Evolutionary conservation across 805 yeast species (phyloP).

Genomic region (Candida boidinii): DNA sequence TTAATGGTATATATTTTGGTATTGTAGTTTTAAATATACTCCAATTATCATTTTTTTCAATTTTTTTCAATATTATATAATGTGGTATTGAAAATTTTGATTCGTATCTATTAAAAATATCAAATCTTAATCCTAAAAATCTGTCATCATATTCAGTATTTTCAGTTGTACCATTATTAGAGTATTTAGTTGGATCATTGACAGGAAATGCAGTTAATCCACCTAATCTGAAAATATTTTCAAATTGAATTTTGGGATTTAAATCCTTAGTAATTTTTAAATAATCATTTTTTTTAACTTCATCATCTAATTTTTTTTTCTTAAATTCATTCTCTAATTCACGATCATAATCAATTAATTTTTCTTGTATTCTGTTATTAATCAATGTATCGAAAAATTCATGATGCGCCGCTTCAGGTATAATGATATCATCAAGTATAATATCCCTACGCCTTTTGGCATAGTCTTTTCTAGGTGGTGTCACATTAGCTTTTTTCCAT

Average conservation of each 20-base stretch:
- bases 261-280: slow-evolving; percentile 9
- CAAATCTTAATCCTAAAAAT: slow-evolving; percentile 43
- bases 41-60: slow-evolving; percentile 21
- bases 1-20: slow-evolving; percentile 22
- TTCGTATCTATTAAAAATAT: slow-evolving; percentile 24
- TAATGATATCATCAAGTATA: background rate
- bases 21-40: slow-evolving; percentile 24
- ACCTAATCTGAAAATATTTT: slow-evolving; percentile 38
- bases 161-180: background rate
- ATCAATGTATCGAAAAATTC: slow-evolving; percentile 22
- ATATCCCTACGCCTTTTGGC: no score
- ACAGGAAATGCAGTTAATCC: slow-evolving; percentile 47
- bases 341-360: slow-evolving; percentile 9
- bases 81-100: slow-evolving; percentile 32
- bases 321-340: slow-evolving; percentile 2
- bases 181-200: slow-evolving; percentile 21
- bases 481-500: no score
- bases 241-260: slow-evolving; percentile 29
- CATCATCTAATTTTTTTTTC: slow-evolving; percentile 3
- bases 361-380: slow-evolving; percentile 15
- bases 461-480: no score
- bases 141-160: slow-evolving; percentile 10
- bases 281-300: slow-evolving; percentile 4
- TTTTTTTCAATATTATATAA: slow-evolving; percentile 33
- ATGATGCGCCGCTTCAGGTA: slow-evolving; percentile 16